Conservation (phyloP, 495 filamentous ascomycete species). For the Neurospora pannonica region DNA sequence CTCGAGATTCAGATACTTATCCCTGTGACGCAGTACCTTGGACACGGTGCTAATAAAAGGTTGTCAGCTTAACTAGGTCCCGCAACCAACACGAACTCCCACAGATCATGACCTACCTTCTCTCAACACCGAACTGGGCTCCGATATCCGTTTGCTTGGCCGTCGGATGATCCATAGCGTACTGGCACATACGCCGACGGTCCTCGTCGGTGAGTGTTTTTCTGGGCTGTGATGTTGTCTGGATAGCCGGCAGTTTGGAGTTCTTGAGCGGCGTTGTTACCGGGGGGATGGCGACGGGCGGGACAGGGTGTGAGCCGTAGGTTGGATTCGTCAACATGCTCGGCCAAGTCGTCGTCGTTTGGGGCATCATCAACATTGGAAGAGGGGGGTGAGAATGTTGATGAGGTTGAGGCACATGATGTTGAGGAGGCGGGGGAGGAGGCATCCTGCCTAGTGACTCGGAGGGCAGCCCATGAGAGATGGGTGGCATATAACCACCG, state of each 20-base stretch:
- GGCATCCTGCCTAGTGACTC: slow-evolving; percentile 36
- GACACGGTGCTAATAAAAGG: slow-evolving; percentile 76
- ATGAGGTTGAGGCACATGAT: slow-evolving; percentile 18
- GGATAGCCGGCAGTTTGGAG: slow-evolving; percentile 32
- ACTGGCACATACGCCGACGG: slow-evolving; percentile 87
- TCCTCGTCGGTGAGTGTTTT: slow-evolving; percentile 91
- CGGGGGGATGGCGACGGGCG: slow-evolving; percentile 47
- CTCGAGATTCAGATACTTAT: slow-evolving; percentile 87
- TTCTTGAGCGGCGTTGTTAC: slow-evolving; percentile 43
- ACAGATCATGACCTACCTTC: slow-evolving; percentile 59
- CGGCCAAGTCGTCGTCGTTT: slow-evolving; percentile 52
- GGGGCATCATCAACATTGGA: slow-evolving; percentile 56
- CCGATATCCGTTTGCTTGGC: slow-evolving; percentile 99
- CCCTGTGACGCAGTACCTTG: slow-evolving; percentile 92
- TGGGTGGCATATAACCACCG: slow-evolving; percentile 29
- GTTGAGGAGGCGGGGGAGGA: slow-evolving; percentile 31
- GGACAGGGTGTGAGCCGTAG: slow-evolving; percentile 36
- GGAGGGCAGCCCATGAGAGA: slow-evolving; percentile 35
- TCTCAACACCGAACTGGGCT: slow-evolving; percentile 90
- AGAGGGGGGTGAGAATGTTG: slow-evolving; percentile 33
- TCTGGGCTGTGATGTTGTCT: slow-evolving; percentile 55
- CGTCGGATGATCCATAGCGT: slow-evolving; percentile 85
- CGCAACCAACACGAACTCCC: background rate
- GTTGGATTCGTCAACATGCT: slow-evolving; percentile 56
- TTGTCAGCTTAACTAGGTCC: slow-evolving; percentile 13